phyloP scores from a whole-genome alignment of 192 early-diverging fungal species.

The Helicostylum pulchrum region DNA sequence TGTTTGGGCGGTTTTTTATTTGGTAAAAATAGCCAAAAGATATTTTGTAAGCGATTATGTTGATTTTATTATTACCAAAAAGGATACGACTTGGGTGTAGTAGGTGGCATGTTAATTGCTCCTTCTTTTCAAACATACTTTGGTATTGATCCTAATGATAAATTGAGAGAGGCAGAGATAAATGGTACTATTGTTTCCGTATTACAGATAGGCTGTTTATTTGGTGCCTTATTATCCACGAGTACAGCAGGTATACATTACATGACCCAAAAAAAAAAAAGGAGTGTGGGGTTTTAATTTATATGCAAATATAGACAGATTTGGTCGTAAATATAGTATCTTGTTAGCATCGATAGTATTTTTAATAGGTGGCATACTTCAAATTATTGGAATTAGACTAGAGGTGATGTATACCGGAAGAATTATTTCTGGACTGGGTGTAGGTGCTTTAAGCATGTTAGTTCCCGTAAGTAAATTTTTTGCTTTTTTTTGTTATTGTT shows the following conservation, averaged over 20 bases:
- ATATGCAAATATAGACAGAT: constrained; percentile 35
- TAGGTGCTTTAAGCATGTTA: constrained; percentile 15
- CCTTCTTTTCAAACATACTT: constrained; percentile 21
- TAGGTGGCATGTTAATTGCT: constrained; percentile 17
- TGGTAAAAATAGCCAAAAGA: background rate
- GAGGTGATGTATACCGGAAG: constrained; percentile 49
- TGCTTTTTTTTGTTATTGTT: background rate
- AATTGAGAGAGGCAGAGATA: constrained; percentile 12
- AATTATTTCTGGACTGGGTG: constrained; percentile 44
- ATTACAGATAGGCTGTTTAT: constrained; percentile 27
- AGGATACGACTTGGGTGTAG: constrained; percentile 22
- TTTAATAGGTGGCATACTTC: constrained; percentile 53
- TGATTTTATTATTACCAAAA: background rate
- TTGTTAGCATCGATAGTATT: constrained; percentile 56
- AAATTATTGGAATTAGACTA: constrained; percentile 29
- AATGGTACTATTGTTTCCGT: constrained; percentile 19
- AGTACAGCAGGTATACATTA: constrained; percentile 11
- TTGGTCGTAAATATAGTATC: constrained; percentile 61
- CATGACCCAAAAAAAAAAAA: background rate
- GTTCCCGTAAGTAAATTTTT: constrained; percentile 13
- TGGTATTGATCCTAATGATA: constrained; percentile 23
- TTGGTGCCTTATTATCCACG: constrained; percentile 26
- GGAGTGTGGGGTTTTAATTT: background rate
- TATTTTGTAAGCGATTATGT: background rate
- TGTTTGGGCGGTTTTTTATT: constrained; percentile 18